A percentile compares a stretch with the other conserved stretches of the same genome.
phyloP scores from a whole-genome alignment of 108 stramenopile genomes.

The Epithemia pelagica region DNA sequence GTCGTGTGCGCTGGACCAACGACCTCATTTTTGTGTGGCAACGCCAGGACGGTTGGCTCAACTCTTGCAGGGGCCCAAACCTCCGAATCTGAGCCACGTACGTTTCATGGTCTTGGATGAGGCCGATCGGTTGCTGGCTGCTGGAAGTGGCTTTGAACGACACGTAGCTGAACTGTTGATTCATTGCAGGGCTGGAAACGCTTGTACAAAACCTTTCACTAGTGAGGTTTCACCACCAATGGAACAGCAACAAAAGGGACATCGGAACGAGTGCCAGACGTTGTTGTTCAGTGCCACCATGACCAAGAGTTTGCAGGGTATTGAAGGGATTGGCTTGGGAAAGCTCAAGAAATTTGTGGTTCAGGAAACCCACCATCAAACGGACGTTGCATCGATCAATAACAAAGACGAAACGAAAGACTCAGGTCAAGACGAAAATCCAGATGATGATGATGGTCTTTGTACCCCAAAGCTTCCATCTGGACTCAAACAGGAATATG shows the following conservation, averaged over 20 bases:
- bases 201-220: neutral
- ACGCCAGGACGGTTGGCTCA: conserved; percentile 92
- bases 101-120: conserved; percentile 93
- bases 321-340: conserved; percentile 71
- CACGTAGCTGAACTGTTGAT: conserved; percentile 87
- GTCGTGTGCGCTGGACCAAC: conserved; percentile 46
- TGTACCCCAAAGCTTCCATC: conserved; percentile 66
- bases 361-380: conserved; percentile 30
- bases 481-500: conserved; percentile 88
- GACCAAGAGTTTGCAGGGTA: conserved; percentile 73
- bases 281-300: conserved; percentile 94
- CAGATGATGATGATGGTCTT: conserved; percentile 14
- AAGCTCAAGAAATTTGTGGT: conserved; percentile 64
- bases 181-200: conserved; percentile 27
- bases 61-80: conserved; percentile 75
- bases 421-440: conserved; percentile 9
- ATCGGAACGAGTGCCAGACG: conserved; percentile 76
- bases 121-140: conserved; percentile 90
- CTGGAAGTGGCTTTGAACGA: conserved; percentile 78
- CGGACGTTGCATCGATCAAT: conserved; percentile 9
- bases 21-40: conserved; percentile 93
- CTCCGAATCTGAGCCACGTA: conserved; percentile 54
- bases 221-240: neutral
- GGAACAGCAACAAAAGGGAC: conserved; percentile 24
- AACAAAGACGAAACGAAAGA: conserved; percentile 24